Base-by-base conservation (phyloP, 2,329 filamentous ascomycete genomes). In the Pseudogymnoascus sp. region DNA sequence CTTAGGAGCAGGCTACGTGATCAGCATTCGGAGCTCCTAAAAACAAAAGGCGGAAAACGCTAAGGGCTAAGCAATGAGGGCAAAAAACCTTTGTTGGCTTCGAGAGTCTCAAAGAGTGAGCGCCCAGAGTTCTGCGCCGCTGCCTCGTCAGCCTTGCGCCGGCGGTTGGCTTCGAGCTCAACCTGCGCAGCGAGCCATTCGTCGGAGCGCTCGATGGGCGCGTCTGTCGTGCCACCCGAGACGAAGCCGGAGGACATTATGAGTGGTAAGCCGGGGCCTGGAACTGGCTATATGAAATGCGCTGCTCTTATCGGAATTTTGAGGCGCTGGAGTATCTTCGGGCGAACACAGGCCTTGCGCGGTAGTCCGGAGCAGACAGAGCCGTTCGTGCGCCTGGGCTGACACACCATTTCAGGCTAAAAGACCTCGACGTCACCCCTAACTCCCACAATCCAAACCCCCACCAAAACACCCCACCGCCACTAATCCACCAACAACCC, bases 21-120 rank as follows among this genome's bases (percentile, higher is more conserved):
- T 61, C 38, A 48, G 55, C 25, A 35, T 60, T 61, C 44, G 27
- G 29, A 58, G 64, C 58, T 73, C 44, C 8, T n/a, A 2, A 15
- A 3, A 33, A 3, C 6, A 44, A 17, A 12, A 8, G 4, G 8
- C 2, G 12, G 25, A 10, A 42, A 13, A 9, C 2, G 4, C 5
- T 12, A 4, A 5, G 44, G 27, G 8, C 8, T 51, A 5, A 13
- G 9, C 9, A 51, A 51, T 6, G 44, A 51, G 44, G 44, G 27
- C 44, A 51, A 39, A 36, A 38, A 39, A 88, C 86, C 87, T 84
- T 92, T 93, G 74, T 94, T 94, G 44, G 87, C 90, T 75, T 93
- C 87, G 60, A 94, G 74, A 2, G 89, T 81, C 44, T 92, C 90
- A 71, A 82, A 94, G 29, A 94, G 78, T 60, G 81, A 86, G 74